Evolutionary conservation across 177 flowering plant species (phyloP).

Genomic region (Viscum album): DNA sequence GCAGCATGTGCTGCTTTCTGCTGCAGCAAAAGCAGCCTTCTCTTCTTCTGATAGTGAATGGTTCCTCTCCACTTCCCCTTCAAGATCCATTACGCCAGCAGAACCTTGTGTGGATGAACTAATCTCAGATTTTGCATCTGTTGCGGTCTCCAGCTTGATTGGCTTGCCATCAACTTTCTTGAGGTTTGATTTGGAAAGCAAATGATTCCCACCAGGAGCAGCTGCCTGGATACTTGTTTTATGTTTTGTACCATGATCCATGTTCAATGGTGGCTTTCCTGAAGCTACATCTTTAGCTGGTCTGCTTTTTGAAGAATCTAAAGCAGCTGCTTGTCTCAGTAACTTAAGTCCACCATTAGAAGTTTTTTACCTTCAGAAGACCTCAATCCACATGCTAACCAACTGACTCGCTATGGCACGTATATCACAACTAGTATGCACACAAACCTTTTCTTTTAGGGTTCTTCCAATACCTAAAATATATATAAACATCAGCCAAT

Average conservation of each 20-base stretch:
- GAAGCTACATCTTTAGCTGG: conserved; percentile 28
- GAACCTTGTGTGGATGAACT: conserved; percentile 33
- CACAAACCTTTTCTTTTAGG: conserved; percentile 89
- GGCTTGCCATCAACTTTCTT: conserved; percentile 37
- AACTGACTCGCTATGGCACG: conserved; percentile 96
- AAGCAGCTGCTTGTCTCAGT: conserved; percentile 36
- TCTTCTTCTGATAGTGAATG: conserved; percentile 70
- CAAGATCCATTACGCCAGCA: conserved; percentile 24
- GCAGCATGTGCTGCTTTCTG: conserved; percentile 88
- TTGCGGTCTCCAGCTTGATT: conserved; percentile 24
- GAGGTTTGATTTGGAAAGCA: conserved; percentile 22
- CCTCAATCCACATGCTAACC: conserved; percentile 85
- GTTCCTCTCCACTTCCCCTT: conserved; percentile 25
- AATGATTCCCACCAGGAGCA: conserved; percentile 29
- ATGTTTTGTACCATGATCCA: conserved; percentile 23
- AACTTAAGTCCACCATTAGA: conserved; percentile 49
- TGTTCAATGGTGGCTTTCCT: conserved; percentile 49
- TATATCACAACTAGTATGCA: conserved; percentile 98
- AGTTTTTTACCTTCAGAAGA: conserved; percentile 90
- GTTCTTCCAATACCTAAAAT: conserved; percentile 90
- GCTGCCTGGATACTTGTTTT: conserved; percentile 25
- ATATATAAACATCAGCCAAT: background rate
- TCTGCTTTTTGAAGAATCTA: conserved; percentile 49
- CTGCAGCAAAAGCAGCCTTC: conserved; percentile 79
- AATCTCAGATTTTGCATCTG: conserved; percentile 32